Evolutionary conservation across 805 yeast genomes (phyloP).

Genomic region (Spathaspora boniae): DNA sequence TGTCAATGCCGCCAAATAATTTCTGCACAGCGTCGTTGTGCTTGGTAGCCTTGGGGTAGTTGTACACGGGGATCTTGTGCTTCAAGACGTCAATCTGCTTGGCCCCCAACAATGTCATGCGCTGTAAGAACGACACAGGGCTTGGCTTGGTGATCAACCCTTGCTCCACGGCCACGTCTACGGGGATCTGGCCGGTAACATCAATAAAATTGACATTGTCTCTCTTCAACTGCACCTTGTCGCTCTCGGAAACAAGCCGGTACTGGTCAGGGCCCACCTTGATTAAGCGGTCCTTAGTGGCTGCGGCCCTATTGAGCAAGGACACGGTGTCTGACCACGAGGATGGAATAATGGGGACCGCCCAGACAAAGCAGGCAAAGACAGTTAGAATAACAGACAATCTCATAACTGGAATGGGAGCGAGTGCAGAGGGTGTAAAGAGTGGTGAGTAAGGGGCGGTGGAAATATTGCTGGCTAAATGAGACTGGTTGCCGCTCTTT

Average conservation of each 20-base stretch:
- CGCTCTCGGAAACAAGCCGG: conserved; percentile 32
- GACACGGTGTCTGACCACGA: conserved; percentile 4
- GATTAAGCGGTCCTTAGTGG: conserved; percentile 21
- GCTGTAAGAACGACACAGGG: conserved; percentile 11
- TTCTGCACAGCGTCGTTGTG: conserved; percentile 37
- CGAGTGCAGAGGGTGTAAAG: not conserved
- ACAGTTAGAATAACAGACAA: conserved; percentile 4
- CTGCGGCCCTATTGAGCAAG: not conserved
- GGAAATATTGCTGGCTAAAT: too few relatives aligned
- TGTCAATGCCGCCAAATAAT: conserved; percentile 44
- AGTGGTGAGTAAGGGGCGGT: not conserved
- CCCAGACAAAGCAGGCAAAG: conserved; percentile 2
- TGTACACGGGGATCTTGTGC: conserved; percentile 29
- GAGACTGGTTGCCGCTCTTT: too few relatives aligned
- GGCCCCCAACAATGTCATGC: conserved; percentile 18
- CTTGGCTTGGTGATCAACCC: conserved; percentile 17
- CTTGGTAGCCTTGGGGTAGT: conserved; percentile 50
- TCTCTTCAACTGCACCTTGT: conserved; percentile 32
- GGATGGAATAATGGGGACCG: conserved; percentile 7
- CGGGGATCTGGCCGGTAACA: conserved; percentile 48
- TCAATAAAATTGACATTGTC: conserved; percentile 59
- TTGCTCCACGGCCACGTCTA: conserved; percentile 29
- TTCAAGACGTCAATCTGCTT: conserved; percentile 24
- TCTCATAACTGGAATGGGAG: conserved; percentile 6
- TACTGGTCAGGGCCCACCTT: conserved; percentile 33